Conservation (phyloP, 169 alveolate genomes). For the Plasmodium knowlesi region DNA sequence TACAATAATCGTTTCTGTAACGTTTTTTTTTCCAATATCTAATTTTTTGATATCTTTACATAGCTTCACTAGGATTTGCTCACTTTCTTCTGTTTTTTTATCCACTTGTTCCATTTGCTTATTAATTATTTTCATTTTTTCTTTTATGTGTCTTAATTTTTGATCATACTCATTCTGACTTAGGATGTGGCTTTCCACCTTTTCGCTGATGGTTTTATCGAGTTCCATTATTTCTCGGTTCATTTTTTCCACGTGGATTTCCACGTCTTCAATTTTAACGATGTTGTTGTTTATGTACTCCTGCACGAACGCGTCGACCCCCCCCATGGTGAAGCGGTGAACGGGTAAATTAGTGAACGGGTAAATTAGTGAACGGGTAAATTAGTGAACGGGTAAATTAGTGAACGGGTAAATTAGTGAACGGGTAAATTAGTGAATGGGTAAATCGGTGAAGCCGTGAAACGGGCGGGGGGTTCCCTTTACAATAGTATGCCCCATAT, state of each 20-base stretch:
- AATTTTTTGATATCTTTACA: constrained; percentile 67
- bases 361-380: too few relatives aligned
- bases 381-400: too few relatives aligned
- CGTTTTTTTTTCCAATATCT: constrained; percentile 72
- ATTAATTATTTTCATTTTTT: constrained; percentile 51
- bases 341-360: too few relatives aligned
- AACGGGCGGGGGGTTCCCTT: background rate
- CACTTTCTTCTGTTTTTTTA: constrained; percentile 63
- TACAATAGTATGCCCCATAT: background rate
- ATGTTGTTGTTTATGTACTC: constrained; percentile 49
- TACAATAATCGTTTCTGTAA: constrained; percentile 53
- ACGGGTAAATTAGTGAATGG: too few relatives aligned
- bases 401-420: too few relatives aligned
- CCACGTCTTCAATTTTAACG: constrained; percentile 31
- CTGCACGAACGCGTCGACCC: constrained; percentile 6
- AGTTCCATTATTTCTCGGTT: constrained; percentile 21
- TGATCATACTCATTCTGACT: constrained; percentile 39
- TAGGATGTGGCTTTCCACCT: constrained; percentile 24
- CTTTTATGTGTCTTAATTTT: constrained; percentile 18
- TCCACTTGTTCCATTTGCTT: constrained; percentile 28
- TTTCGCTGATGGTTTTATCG: constrained; percentile 23
- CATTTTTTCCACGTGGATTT: constrained; percentile 32
- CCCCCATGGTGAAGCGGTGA: background rate
- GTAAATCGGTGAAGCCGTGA: background rate
- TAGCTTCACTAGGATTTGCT: constrained; percentile 30